Evolutionary conservation across 805 yeast genomes (phyloP).

Genomic region (Candida ficus): DNA sequence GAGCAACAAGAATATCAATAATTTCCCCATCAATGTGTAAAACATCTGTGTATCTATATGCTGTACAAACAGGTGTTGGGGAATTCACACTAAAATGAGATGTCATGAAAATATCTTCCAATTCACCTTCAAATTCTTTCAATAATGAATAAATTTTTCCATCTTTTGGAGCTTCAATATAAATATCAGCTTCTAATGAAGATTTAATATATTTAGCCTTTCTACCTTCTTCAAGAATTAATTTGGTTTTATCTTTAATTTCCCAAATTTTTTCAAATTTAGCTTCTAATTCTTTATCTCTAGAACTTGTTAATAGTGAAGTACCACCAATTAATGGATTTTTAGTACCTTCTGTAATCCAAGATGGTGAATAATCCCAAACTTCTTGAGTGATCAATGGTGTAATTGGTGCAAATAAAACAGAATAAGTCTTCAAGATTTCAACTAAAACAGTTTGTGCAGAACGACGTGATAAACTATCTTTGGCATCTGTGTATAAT

Average conservation of each 20-base stretch:
- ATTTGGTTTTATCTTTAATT: slow-evolving; percentile 45
- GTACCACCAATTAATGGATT: slow-evolving; percentile 18
- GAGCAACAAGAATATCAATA: slow-evolving; percentile 35
- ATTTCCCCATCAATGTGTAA: slow-evolving; percentile 27
- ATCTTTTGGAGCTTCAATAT: slow-evolving; percentile 25
- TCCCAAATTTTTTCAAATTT: slow-evolving; percentile 41
- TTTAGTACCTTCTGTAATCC: slow-evolving; percentile 17
- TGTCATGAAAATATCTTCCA: slow-evolving; percentile 57
- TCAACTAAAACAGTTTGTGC: slow-evolving; percentile 62
- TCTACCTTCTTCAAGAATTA: slow-evolving; percentile 52
- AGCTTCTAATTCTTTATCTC: slow-evolving; percentile 31
- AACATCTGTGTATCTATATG: slow-evolving; percentile 27
- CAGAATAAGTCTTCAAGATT: slow-evolving; percentile 55
- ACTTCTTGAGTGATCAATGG: slow-evolving; percentile 87
- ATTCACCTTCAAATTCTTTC: slow-evolving; percentile 29
- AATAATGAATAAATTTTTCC: slow-evolving; percentile 11
- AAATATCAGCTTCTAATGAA: slow-evolving; percentile 53
- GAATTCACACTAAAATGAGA: slow-evolving; percentile 47
- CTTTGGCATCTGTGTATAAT: slow-evolving; percentile 61
- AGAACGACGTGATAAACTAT: slow-evolving; percentile 46
- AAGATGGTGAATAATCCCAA: slow-evolving; percentile 54
- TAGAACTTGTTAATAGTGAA: slow-evolving; percentile 23
- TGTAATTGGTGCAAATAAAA: slow-evolving; percentile 70
- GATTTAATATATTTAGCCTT: slow-evolving; percentile 43
- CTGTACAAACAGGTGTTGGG: slow-evolving; percentile 8